Evolutionary conservation across 179 eudicot genomes (phyloP).

Genomic region (Heliamphora pulchella): DNA sequence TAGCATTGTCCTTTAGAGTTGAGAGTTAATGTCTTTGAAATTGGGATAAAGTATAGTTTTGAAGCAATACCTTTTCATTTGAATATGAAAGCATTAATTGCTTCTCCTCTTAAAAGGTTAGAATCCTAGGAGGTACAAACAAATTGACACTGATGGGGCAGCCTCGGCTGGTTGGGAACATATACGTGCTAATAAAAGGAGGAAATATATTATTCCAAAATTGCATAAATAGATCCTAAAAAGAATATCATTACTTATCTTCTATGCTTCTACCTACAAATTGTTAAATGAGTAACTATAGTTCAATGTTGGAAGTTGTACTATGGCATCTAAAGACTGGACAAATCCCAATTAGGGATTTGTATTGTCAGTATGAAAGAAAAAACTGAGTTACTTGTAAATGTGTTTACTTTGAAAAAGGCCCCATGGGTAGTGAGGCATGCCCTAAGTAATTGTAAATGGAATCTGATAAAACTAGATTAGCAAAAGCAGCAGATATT

Average conservation of each 20-base stretch:
- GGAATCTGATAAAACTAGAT: neutral
- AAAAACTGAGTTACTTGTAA: neutral
- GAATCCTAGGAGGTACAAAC: neutral
- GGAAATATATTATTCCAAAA: neutral
- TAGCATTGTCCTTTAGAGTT: neutral
- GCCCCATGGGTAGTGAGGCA: neutral
- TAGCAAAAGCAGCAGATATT: neutral
- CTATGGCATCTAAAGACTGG: neutral
- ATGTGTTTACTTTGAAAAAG: neutral
- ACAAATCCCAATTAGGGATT: too few relatives aligned
- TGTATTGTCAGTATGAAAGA: neutral
- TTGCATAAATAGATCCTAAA: neutral
- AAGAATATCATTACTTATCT: neutral
- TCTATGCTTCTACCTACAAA: neutral
- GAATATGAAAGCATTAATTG: neutral
- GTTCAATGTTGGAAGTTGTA: neutral
- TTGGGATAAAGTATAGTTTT: neutral
- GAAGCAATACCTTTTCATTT: neutral
- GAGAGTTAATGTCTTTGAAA: neutral
- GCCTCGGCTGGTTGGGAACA: neutral
- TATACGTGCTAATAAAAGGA: neutral
- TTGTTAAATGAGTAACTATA: neutral
- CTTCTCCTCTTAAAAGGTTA: neutral
- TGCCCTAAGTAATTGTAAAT: neutral
- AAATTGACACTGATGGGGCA: neutral